Base-by-base conservation (phyloP, 2,329 filamentous ascomycete genomes). In the Talaromyces sp. region DNA sequence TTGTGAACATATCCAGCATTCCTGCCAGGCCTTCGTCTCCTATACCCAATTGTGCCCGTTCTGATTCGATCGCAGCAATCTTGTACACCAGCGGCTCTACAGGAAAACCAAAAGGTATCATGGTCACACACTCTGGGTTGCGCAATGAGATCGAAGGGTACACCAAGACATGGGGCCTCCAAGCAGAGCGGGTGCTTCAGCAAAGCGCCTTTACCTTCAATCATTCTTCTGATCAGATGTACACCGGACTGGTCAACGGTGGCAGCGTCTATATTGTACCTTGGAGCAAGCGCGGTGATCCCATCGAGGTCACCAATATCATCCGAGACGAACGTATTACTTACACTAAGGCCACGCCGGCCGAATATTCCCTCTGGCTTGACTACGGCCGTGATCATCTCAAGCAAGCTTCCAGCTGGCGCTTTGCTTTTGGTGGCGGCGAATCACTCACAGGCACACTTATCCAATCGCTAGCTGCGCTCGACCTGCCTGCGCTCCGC, bases 91-190 rank as follows among this genome's bases (percentile, higher is more conserved):
- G 70, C 37, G 71, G 71, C 8, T 68, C 68, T 1, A 72, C 71
- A 2, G 70, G 71, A 5, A 70, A 50, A 0, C 81, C 81, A 0
- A 83, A 83, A 68, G 80, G 66, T 0, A 66, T 66, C 22, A 65
- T 81, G 4, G 16, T 66, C 35, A 68, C 33, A 10, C 72, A 75
- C 52, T 54, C 37, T 2, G 66, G 66, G 27, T 24, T 74, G 1
- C 39, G 58, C 1, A 73, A 74, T 57, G 39, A 70, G 16, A 66
- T 74, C 7, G 68, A 70, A 39, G 67, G 62, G n/a, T 60, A 54
- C 10, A 52, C 31, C 3, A 64, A 67, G 19, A 59, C 16, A 7
- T 68, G 39, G 41, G 50, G 62, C 1, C 33, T 71, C 7, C 49
- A 66, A 5, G 56, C 27, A 13, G 59, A 69, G n/a, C 24, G 7